Evolutionary conservation across 768 basidiomycete species (phyloP), one percentile per base, ranked within the genome.

Genomic region (Lactarius vividus): DNA sequence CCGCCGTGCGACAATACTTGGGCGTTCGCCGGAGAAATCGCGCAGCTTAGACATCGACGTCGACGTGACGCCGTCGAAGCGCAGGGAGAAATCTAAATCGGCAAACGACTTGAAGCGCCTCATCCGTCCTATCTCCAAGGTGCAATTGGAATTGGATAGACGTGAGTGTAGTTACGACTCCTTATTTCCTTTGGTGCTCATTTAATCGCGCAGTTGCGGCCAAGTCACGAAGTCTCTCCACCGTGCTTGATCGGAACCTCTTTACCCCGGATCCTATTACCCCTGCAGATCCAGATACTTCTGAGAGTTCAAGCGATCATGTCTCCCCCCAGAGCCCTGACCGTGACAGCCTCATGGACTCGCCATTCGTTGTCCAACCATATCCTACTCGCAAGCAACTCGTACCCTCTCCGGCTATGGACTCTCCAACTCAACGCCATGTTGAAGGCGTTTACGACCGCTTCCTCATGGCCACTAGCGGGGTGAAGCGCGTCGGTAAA

Each of bases 381-480:
- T 89, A 88, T 71, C 85, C 87, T 13, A 73, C 81, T 3, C 77
- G 85, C 64, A 76, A 79, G 63, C 74, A 78, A 35, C 53, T 59
- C 1, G 73, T 72, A 23, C 78, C 77, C 13, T 76, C 77, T 10
- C 70, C 71, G 4, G 69, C 72, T 23, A 72, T 82, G 5, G 85
- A 87, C 64, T 82, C 87, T 0, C 87, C 88, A 0, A 81, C 81
- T 63, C 83, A 78, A 64, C 85, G 82, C 49, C 84, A 82, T 55
- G 72, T 89, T 31, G 91, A 92, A 77, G 84, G 84, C 62, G 88
- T 89, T 20, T 94, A 93, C 67, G 92, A 94, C 70, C 85, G 88
- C 49, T 88, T 92, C 78, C 79, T 93, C 33, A 89, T 92, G 88
- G 87, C 90, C 13, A 90, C 89, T 1, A 84, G 87, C 2, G 88